These are phyloP conservation scores for Albifimbria verrucaria DNA, from an alignment of 2,329 filamentous ascomycete species.

Conservation along the genomic window DNA sequence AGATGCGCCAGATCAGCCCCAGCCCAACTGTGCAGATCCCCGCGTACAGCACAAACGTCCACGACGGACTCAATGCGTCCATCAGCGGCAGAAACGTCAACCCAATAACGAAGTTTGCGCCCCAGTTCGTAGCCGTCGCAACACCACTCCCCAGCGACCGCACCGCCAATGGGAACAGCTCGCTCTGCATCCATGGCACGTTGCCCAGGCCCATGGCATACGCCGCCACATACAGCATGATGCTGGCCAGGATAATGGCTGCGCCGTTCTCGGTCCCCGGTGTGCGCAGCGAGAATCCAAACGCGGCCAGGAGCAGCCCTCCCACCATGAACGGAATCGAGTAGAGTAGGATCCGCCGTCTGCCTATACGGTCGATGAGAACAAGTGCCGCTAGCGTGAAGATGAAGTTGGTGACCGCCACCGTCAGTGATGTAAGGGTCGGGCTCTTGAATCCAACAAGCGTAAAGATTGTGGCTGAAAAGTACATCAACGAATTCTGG, in stretches of 20 bases:
- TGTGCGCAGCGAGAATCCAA: constrained; percentile 67
- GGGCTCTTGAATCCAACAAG: constrained; percentile 75
- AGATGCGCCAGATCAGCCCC: constrained; percentile 66
- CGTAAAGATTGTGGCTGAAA: constrained; percentile 77
- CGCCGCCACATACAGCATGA: constrained; percentile 79
- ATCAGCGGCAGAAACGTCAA: constrained; percentile 87
- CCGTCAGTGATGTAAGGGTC: constrained; percentile 74
- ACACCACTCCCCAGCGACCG: constrained; percentile 69
- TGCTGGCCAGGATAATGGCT: constrained; percentile 64
- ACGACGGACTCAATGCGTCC: constrained; percentile 67
- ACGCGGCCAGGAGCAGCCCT: constrained; percentile 67
- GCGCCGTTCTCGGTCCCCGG: constrained; percentile 39
- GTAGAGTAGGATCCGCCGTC: constrained; percentile 74
- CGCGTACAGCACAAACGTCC: constrained; percentile 82
- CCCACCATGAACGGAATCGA: constrained; percentile 81
- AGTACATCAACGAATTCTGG: constrained; percentile 89
- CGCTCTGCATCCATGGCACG: constrained; percentile 94
- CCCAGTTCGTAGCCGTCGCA: constrained; percentile 82
- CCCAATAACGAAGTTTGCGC: constrained; percentile 79
- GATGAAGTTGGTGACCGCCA: constrained; percentile 79
- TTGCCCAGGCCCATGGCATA: constrained; percentile 88
- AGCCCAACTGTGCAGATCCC: constrained; percentile 67
- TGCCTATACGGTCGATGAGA: constrained; percentile 75
- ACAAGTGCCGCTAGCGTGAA: constrained; percentile 74
- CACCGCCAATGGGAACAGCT: constrained; percentile 78